phyloP scores from a whole-genome alignment of 106 monocot genomes.

The Allium cepa region DNA sequence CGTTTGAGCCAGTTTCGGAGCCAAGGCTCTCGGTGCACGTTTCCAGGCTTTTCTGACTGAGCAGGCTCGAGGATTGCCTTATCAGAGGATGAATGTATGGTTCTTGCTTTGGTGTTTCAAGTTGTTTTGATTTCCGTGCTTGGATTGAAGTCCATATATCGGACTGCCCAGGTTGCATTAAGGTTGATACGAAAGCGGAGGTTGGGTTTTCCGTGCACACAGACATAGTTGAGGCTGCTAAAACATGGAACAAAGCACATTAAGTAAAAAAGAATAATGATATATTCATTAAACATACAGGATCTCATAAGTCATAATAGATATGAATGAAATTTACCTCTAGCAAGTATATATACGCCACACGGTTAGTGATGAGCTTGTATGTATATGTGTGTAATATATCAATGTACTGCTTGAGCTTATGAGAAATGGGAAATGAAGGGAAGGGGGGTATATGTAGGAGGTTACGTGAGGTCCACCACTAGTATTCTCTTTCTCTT shows the following conservation, averaged over 20 bases:
- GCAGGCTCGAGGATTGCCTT: constrained; percentile 27
- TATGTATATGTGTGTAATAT: background rate
- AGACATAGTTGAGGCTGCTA: background rate
- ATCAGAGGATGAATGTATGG: constrained; percentile 66
- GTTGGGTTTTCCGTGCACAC: background rate
- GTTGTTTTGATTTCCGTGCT: constrained; percentile 11
- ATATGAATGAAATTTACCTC: background rate
- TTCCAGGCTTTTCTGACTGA: constrained; percentile 90
- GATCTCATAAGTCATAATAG: background rate
- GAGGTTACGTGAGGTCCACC: background rate
- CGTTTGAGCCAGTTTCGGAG: constrained; percentile 84
- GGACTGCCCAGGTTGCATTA: background rate
- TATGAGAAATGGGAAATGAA: constrained; percentile 7
- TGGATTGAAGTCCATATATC: constrained; percentile 70
- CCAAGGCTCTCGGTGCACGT: constrained; percentile 94
- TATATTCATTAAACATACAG: background rate
- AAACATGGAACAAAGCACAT: constrained; percentile 5
- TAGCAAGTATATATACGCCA: background rate
- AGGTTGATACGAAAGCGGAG: background rate
- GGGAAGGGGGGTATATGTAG: constrained; percentile 27
- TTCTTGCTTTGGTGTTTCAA: background rate
- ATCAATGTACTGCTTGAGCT: background rate
- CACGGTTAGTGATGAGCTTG: background rate
- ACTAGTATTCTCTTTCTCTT: no score
- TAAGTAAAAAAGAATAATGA: background rate